Evolutionary conservation across 805 yeast species (phyloP).

Genomic region (Cyberlindnera maritima): DNA sequence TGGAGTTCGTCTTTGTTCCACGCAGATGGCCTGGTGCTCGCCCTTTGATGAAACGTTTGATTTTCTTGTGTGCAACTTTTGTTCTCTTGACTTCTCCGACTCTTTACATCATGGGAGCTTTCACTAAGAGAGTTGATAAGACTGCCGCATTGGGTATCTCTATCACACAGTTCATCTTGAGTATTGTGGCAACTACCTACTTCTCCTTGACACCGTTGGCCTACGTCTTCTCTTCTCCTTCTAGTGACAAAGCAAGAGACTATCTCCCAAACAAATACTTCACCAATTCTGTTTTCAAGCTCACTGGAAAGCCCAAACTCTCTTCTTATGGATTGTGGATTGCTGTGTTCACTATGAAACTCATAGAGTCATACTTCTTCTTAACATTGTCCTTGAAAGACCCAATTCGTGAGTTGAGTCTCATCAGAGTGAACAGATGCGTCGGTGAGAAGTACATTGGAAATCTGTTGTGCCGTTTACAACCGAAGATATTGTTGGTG

Average conservation of each 20-base stretch:
- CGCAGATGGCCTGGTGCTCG: constrained; percentile 72
- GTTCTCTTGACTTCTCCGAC: constrained; percentile 49
- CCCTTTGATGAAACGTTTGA: constrained; percentile 48
- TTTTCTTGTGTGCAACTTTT: constrained; percentile 41
- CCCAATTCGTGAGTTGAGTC: constrained; percentile 66
- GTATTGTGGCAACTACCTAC: constrained; percentile 51
- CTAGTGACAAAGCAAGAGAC: constrained; percentile 33
- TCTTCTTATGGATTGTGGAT: constrained; percentile 72
- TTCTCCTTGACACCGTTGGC: constrained; percentile 64
- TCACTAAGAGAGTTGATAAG: constrained; percentile 33
- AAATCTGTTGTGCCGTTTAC: constrained; percentile 47
- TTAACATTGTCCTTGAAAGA: constrained; percentile 69
- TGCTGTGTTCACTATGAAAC: constrained; percentile 64
- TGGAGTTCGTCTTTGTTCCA: constrained; percentile 66
- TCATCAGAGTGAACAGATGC: constrained; percentile 54
- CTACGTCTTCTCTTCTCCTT: constrained; percentile 44
- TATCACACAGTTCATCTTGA: constrained; percentile 52
- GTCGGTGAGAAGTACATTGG: constrained; percentile 61
- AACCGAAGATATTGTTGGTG: constrained; percentile 52
- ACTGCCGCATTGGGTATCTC: constrained; percentile 44
- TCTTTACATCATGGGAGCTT: constrained; percentile 44
- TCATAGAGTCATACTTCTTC: constrained; percentile 75
- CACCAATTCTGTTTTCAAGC: constrained; percentile 54
- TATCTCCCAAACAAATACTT: constrained; percentile 54
- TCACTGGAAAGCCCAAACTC: constrained; percentile 51